A percentile compares a stretch with the other conserved stretches of the same genome.
These are phyloP conservation scores for Suhomyces panamericanus DNA, from an alignment of 1,139 yeast species.

Conservation along the genomic window DNA sequence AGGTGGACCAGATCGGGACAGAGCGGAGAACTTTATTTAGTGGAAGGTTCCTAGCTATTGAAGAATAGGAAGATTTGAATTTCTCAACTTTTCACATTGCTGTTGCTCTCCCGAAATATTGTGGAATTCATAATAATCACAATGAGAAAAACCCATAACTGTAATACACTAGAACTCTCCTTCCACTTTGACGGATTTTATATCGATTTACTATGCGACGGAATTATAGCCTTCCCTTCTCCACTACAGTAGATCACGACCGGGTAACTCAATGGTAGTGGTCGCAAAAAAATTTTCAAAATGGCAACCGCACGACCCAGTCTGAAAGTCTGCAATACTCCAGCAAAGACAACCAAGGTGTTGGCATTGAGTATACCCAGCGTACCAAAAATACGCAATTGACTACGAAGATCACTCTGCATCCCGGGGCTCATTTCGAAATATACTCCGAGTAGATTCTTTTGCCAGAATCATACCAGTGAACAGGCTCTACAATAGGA, in stretches of 20 bases:
- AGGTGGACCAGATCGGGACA: no score
- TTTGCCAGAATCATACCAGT: neutral
- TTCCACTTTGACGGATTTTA: no score
- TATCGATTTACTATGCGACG: no score
- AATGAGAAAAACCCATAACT: no score
- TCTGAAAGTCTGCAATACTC: neutral
- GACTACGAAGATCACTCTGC: neutral
- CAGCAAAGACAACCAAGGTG: neutral
- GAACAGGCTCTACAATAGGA: neutral
- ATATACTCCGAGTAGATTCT: neutral
- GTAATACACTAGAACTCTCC: no score
- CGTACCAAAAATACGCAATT: neutral
- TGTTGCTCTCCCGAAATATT: no score
- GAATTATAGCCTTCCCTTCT: no score
- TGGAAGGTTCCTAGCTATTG: no score
- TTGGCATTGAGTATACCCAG: neutral
- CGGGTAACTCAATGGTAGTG: neutral
- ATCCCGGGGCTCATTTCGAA: neutral
- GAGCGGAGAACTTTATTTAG: no score
- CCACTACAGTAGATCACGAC: neutral
- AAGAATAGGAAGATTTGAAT: no score
- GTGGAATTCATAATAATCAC: no score
- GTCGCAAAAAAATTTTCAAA: slow-evolving; percentile 15
- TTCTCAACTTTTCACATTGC: no score
- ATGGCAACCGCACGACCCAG: slow-evolving; percentile 10